These are phyloP conservation scores for Globisporangium sylvaticum DNA, from an alignment of 352 stramenopile genomes.

Conservation along the genomic window DNA sequence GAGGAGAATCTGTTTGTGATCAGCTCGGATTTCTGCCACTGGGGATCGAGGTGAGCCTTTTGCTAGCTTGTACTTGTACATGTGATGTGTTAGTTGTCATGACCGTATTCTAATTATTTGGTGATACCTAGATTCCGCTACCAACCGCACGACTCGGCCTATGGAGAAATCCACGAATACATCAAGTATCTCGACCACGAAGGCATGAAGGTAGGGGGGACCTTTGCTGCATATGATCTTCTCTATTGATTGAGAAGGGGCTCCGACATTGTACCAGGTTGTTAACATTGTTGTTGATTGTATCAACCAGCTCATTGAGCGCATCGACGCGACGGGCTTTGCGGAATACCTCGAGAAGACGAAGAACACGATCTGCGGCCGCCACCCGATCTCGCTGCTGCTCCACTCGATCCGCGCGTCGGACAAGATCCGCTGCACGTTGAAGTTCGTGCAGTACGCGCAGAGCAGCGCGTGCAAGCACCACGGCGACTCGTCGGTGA, in stretches of 20 bases:
- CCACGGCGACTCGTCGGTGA: conserved; percentile 90
- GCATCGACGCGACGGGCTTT: conserved; percentile 90
- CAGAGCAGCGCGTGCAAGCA: conserved; percentile 88
- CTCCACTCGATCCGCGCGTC: conserved; percentile 56
- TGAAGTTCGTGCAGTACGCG: conserved; percentile 93
- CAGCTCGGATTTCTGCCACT: conserved; percentile 98
- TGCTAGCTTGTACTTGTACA: no score
- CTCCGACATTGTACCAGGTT: neutral
- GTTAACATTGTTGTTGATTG: neutral
- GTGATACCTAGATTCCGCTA: conserved; percentile 79
- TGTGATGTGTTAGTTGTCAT: neutral
- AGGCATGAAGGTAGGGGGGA: conserved; percentile 58
- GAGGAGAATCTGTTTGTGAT: conserved; percentile 93
- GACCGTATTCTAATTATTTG: no score
- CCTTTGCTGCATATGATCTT: neutral
- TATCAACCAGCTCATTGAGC: conserved; percentile 73
- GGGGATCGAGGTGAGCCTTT: conserved; percentile 65
- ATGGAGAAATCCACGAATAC: conserved; percentile 91
- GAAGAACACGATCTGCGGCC: conserved; percentile 96
- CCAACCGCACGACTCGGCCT: conserved; percentile 76
- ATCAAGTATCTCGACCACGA: conserved; percentile 94
- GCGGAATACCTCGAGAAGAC: conserved; percentile 93
- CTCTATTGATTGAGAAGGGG: neutral
- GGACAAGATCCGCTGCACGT: conserved; percentile 53
- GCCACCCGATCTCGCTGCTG: conserved; percentile 91